phyloP scores from a whole-genome alignment of 2,329 filamentous ascomycete species.

The Chrysoporthe austroafricana region DNA sequence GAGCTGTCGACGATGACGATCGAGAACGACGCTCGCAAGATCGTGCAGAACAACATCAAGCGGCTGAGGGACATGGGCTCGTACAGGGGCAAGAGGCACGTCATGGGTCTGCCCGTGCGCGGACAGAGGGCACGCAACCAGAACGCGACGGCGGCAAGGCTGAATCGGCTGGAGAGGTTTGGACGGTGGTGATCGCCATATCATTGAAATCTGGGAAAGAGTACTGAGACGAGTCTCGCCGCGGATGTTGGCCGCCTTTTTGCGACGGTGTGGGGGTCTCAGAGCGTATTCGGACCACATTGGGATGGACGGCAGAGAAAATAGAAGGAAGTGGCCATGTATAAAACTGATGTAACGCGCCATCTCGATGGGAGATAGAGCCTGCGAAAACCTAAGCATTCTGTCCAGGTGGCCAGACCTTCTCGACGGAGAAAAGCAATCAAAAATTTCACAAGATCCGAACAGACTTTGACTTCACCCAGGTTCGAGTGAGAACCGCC shows the following conservation, averaged over 20 bases:
- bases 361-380: not conserved
- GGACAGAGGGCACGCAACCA: constrained; percentile 87
- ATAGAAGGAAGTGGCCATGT: not conserved
- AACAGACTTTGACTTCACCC: not conserved
- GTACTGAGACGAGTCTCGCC: not conserved
- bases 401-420: not conserved
- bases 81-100: constrained; percentile 87
- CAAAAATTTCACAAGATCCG: not conserved
- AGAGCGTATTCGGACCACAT: not conserved
- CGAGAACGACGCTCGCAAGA: constrained; percentile 81
- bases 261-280: not conserved
- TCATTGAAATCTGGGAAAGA: too few relatives aligned
- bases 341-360: constrained; percentile 11
- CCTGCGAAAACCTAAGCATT: not conserved
- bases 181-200: constrained; percentile 36
- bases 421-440: not conserved
- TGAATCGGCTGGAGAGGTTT: constrained; percentile 61
- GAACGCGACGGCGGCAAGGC: constrained; percentile 61
- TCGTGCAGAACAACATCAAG: constrained; percentile 82
- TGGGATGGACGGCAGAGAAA: not conserved
- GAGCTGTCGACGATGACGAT: constrained; percentile 92
- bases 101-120: constrained; percentile 87
- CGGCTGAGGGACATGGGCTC: constrained; percentile 88
- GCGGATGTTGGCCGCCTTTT: constrained; percentile 2
- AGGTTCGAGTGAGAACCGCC: not conserved